phyloP scores from a whole-genome alignment of 2,329 filamentous ascomycete species.

The Ascochyta rabiei region DNA sequence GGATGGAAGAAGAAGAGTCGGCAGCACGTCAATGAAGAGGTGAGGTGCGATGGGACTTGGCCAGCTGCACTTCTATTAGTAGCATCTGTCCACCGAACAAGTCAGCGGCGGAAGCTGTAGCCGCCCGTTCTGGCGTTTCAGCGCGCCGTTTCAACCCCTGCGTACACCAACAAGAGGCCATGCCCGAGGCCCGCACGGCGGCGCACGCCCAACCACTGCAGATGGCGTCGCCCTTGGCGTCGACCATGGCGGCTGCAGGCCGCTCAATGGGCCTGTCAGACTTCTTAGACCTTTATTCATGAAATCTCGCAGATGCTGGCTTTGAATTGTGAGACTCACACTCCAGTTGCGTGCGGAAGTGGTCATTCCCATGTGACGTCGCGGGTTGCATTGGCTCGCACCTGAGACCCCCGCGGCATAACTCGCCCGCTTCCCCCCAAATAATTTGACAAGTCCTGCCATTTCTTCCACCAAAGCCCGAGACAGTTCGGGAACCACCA shows the following conservation, averaged over 20 bases:
- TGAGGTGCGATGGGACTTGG: constrained; percentile 27
- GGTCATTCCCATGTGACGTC: constrained; percentile 5
- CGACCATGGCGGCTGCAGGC: constrained; percentile 18
- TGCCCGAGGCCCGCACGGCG: constrained; percentile 27
- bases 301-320: not conserved
- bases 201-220: constrained; percentile 10
- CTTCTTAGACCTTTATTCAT: not conserved
- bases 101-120: constrained; percentile 37
- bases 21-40: constrained; percentile 25
- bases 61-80: constrained; percentile 31
- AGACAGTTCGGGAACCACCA: constrained; percentile 16
- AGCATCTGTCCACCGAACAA: constrained; percentile 21
- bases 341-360: not conserved
- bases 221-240: constrained; percentile 24
- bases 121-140: constrained; percentile 46
- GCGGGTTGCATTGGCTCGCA: constrained; percentile 11
- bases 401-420: constrained; percentile 16
- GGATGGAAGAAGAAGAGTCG: constrained; percentile 11
- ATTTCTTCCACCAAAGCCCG: constrained; percentile 15
- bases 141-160: constrained; percentile 46
- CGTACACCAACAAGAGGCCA: constrained; percentile 36
- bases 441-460: constrained; percentile 19
- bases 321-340: not conserved
- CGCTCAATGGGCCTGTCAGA: constrained; percentile 13
- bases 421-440: constrained; percentile 18